Evolutionary conservation across 805 yeast genomes (phyloP).

Genomic region (Cyberlindnera nakhonratchasimensis): DNA sequence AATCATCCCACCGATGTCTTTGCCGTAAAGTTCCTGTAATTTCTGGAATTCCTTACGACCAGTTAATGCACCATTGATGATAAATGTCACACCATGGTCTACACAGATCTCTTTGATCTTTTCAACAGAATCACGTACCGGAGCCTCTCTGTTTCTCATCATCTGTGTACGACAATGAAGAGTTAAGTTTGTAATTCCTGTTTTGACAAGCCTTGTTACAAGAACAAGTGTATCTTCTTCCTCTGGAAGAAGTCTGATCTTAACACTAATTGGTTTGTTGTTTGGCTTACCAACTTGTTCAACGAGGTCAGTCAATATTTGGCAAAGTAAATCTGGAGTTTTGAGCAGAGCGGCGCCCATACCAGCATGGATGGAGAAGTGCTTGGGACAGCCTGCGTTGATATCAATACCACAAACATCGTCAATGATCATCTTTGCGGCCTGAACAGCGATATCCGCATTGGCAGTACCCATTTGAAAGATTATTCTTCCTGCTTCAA

Average conservation of each 20-base stretch:
- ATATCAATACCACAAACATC: slow-evolving; percentile 94
- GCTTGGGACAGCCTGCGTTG: slow-evolving; percentile 97
- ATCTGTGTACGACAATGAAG: slow-evolving; percentile 86
- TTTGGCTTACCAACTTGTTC: slow-evolving; percentile 75
- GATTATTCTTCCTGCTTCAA: slow-evolving; percentile 65
- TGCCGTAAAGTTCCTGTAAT: slow-evolving; percentile 50
- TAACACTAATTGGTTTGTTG: slow-evolving; percentile 81
- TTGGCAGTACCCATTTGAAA: slow-evolving; percentile 90
- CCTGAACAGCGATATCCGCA: slow-evolving; percentile 82
- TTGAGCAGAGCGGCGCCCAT: slow-evolving; percentile 94
- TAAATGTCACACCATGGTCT: slow-evolving; percentile 61
- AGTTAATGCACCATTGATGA: slow-evolving; percentile 76
- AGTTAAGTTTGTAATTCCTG: slow-evolving; percentile 85
- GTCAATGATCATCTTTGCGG: slow-evolving; percentile 72
- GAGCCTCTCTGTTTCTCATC: slow-evolving; percentile 86
- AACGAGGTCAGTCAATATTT: slow-evolving; percentile 66
- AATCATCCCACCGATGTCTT: slow-evolving; percentile 84
- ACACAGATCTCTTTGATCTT: slow-evolving; percentile 61
- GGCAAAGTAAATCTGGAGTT: slow-evolving; percentile 76
- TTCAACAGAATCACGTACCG: slow-evolving; percentile 66
- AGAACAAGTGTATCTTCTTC: slow-evolving; percentile 57
- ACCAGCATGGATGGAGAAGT: slow-evolving; percentile 89
- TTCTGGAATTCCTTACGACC: slow-evolving; percentile 49
- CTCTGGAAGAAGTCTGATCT: slow-evolving; percentile 74
- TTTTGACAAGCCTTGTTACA: slow-evolving; percentile 53